Evolutionary conservation across 441 rosid genomes (phyloP).

Genomic region (Adansonia gregorii): DNA sequence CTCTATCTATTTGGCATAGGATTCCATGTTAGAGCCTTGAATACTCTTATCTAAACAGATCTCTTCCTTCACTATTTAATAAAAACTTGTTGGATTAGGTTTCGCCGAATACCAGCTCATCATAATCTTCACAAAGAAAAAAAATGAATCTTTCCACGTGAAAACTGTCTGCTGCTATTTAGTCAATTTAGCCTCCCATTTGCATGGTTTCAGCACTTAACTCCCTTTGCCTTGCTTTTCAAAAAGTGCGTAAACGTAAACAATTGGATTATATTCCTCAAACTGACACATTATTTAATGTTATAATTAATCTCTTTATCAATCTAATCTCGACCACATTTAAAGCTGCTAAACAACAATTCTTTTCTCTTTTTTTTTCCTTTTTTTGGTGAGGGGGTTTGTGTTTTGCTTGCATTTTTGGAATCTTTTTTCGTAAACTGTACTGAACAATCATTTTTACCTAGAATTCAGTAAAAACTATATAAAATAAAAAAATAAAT

Average conservation of each 20-base stretch:
- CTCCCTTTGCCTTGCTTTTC: neutral
- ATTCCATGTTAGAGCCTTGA: slow-evolving; percentile 34
- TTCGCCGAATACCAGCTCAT: slow-evolving; percentile 33
- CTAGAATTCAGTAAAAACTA: neutral
- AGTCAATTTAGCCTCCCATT: too few relatives aligned
- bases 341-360: neutral
- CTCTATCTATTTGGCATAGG: slow-evolving; percentile 34
- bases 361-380: too few relatives aligned
- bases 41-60: slow-evolving; percentile 22
- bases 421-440: neutral
- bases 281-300: neutral
- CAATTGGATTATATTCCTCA: neutral
- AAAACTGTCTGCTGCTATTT: slow-evolving; percentile 34
- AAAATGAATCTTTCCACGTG: slow-evolving; percentile 48
- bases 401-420: neutral
- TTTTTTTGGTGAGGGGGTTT: slow-evolving; percentile 4
- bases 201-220: slow-evolving; percentile 9
- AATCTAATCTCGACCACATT: neutral
- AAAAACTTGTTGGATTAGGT: slow-evolving; percentile 28
- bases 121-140: neutral
- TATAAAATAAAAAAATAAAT: neutral
- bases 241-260: neutral
- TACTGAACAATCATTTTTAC: slow-evolving; percentile 15
- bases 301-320: too few relatives aligned
- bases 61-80: neutral